Base-by-base conservation (phyloP, 148 eudicot species). In the Nepenthes gracilis region DNA sequence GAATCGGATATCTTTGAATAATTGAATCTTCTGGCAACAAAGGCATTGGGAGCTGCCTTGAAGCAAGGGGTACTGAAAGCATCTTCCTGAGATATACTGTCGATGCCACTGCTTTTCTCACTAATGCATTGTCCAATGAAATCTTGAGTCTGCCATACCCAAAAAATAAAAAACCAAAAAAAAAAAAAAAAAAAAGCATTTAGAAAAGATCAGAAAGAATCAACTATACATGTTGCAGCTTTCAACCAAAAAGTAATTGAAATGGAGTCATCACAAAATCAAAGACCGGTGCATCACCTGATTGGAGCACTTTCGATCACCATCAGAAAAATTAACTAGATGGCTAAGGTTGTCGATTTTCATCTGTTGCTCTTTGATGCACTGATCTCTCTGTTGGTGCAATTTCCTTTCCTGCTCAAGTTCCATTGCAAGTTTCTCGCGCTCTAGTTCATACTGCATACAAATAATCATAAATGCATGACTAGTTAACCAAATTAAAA, bases 321-420 rank as follows among this genome's bases (percentile, higher is more conserved):
- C 64, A 49, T 78, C 77, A 23, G 88, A 77, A 55, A 66, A 67
- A 59, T 64, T 71, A 47, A 79, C 81, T 50, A 78, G 66, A 65
- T 69, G 76, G 78, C 72, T 81, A 49, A 81, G 82, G 60, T 72
- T 82, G 47, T 82, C 81, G 58, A 87, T 78, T 73, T 80, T 82
- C 65, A 74, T 78, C 68, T 80, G 89, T 67, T 87, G 92, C 76
- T 85, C 90, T 75, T 61, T 83, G 58, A 85, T 83, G 76, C 90
- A 77, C 58, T 77, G 69, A 50, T 81, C 93, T 59, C 83, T 80
- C 67, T 80, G 84, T 77, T 78, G 84, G n/a, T 80, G 89, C 72
- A 86, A 68, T 67, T 74, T 93, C 68, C 96, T 81, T 78, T 88
- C 99, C 77, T 84, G 91, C 75, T 93, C 95, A 64, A 93, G 77